phyloP scores from a whole-genome alignment of 257 asterid species.

The Solanum rostratum region DNA sequence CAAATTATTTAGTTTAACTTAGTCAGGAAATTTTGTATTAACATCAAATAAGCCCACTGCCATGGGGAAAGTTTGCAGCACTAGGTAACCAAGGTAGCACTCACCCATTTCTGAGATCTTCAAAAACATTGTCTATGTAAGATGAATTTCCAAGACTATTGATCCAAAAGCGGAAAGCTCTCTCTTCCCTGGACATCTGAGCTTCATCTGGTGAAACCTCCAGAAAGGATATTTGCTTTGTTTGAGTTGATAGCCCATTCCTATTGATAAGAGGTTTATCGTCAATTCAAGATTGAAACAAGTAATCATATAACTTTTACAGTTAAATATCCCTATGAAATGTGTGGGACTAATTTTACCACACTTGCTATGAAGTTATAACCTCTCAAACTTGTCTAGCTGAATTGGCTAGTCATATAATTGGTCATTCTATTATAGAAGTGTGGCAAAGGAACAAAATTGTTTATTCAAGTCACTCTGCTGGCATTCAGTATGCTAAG shows the following conservation, averaged over 20 bases:
- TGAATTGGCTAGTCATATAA: not conserved
- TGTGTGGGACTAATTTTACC: not conserved
- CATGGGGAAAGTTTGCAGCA: not conserved
- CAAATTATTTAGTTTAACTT: not conserved
- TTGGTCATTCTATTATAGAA: not conserved
- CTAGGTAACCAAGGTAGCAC: constrained; percentile 5
- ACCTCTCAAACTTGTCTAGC: not conserved
- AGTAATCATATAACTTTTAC: not conserved
- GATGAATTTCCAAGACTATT: constrained; percentile 77
- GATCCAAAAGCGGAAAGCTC: constrained; percentile 88
- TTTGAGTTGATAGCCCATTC: constrained; percentile 84
- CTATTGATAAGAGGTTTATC: constrained; percentile 23
- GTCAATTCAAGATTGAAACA: not conserved
- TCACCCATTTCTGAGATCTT: constrained; percentile 95
- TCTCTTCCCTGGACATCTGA: constrained; percentile 80
- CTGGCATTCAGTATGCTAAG: not conserved
- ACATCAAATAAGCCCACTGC: not conserved
- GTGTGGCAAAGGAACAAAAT: not conserved
- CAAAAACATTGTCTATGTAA: constrained; percentile 85
- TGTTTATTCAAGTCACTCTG: not conserved
- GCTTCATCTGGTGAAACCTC: constrained; percentile 77
- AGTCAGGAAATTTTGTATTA: not conserved
- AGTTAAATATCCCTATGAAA: not conserved
- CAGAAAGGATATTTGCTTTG: constrained; percentile 71
- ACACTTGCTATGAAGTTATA: not conserved